These are phyloP conservation scores for Nymphaea colorata DNA, from an alignment of 164 flowering plant genomes.

Conservation along the genomic window DNA sequence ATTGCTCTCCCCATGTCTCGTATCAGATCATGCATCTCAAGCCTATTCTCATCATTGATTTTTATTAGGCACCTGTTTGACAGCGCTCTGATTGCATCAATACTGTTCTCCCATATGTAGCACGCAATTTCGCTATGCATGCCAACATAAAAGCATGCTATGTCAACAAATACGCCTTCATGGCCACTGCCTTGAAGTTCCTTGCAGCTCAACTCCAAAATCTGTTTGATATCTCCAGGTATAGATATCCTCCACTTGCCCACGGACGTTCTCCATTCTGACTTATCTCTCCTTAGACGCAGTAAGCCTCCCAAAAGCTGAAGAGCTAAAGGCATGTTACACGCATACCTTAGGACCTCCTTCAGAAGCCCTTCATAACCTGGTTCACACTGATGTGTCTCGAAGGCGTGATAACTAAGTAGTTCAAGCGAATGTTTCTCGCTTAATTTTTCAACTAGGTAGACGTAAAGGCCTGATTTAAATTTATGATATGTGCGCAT, in stretches of 20 bases:
- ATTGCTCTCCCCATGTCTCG: background rate
- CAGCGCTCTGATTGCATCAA: background rate
- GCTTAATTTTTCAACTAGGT: slow-evolving; percentile 1
- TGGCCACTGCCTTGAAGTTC: too few species aligned
- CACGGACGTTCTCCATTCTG: background rate
- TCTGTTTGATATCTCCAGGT: background rate
- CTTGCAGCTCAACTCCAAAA: too few species aligned
- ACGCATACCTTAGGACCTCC: background rate
- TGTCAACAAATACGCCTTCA: background rate
- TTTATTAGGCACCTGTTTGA: background rate
- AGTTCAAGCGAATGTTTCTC: background rate
- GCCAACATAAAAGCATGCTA: background rate
- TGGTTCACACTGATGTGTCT: background rate
- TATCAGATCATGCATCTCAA: background rate
- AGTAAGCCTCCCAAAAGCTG: background rate
- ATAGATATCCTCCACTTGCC: too few species aligned
- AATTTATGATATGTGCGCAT: background rate
- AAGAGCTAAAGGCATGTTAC: background rate
- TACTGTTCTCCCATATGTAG: background rate
- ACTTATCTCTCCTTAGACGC: background rate
- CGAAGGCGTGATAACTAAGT: slow-evolving; percentile 7
- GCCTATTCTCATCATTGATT: background rate
- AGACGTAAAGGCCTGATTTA: background rate
- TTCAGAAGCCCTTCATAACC: background rate
- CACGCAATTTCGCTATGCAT: background rate